Percentiles rank a stretch among this genome's conserved stretches.
Conservation (phyloP, 2,329 filamentous ascomycete genomes). For the Fusarium anthophilum region DNA sequence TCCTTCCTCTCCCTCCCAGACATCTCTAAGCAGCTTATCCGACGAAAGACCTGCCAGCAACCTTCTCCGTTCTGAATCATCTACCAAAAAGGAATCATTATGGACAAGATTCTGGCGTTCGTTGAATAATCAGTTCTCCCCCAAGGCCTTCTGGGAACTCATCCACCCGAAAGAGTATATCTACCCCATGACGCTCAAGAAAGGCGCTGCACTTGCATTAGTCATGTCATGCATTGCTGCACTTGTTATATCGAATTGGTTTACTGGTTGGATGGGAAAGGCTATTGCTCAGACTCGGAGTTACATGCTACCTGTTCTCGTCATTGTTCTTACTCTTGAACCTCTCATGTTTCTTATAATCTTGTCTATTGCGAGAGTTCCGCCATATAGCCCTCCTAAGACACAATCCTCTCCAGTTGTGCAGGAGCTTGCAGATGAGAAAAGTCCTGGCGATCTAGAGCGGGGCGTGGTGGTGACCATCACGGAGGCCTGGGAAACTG, state of each 20-base stretch:
- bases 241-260: not conserved
- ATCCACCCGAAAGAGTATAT: not conserved
- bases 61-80: not conserved
- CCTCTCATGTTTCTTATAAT: conserved; percentile 14
- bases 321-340: conserved; percentile 2
- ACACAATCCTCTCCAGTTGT: not conserved
- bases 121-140: not conserved
- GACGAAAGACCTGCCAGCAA: not conserved
- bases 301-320: not conserved
- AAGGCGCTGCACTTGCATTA: not conserved
- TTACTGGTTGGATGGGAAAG: not conserved
- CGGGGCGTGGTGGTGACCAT: not conserved
- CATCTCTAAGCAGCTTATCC: not conserved
- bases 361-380: not conserved
- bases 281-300: not conserved
- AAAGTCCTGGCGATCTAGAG: not conserved
- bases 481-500: not conserved
- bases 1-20: not conserved
- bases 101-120: not conserved
- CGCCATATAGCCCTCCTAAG: not conserved
- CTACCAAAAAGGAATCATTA: not conserved
- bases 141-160: conserved; percentile 2
- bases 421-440: not conserved
- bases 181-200: not conserved
- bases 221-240: not conserved